phyloP scores from a whole-genome alignment of 257 asterid species.

The Solanum rostratum region DNA sequence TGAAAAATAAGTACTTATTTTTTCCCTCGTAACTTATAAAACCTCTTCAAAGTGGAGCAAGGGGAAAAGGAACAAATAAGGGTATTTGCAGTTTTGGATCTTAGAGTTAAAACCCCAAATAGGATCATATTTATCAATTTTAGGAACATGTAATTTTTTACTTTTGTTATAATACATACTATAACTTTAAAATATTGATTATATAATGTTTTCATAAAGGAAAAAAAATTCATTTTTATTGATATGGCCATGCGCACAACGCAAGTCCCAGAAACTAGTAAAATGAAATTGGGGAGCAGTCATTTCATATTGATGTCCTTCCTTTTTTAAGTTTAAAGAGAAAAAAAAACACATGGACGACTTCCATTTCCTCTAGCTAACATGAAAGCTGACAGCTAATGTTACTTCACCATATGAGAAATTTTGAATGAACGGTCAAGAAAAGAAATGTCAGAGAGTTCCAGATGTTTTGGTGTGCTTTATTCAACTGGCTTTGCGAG shows the following conservation, averaged over 20 bases:
- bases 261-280: neutral
- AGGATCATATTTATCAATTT: neutral
- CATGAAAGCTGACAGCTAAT: neutral
- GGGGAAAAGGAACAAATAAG: neutral
- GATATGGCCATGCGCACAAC: neutral
- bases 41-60: too few species aligned
- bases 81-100: neutral
- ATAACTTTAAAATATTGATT: neutral
- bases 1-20: too few species aligned
- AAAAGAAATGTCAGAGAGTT: neutral
- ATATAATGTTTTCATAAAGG: neutral
- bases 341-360: neutral
- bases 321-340: neutral
- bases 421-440: neutral
- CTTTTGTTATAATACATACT: neutral
- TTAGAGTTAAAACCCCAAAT: neutral
- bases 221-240: neutral
- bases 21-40: too few species aligned
- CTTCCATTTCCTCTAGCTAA: neutral
- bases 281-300: neutral
- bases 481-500: neutral
- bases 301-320: neutral
- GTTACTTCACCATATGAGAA: neutral
- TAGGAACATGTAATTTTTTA: neutral
- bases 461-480: neutral